A percentile compares a stretch with the other conserved stretches of the same genome.
Conservation (phyloP, 2,329 filamentous ascomycete species). For the Epichloe amarillans region DNA sequence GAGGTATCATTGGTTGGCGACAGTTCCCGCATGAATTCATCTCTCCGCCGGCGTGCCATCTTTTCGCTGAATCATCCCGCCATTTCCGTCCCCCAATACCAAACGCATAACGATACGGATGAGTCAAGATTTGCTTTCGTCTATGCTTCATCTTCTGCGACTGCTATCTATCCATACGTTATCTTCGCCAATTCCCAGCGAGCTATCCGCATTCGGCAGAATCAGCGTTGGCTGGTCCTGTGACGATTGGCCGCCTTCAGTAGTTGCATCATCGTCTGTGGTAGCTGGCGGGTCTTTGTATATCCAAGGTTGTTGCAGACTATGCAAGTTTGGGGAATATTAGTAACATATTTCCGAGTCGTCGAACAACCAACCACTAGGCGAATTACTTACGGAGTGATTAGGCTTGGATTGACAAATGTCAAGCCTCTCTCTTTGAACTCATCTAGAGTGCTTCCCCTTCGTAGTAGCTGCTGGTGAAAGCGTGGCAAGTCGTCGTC, state of each 20-base stretch:
- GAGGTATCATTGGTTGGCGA: not conserved
- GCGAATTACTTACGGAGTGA: constrained; percentile 42
- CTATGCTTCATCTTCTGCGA: not conserved
- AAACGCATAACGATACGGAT: not conserved
- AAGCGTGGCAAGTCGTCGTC: constrained; percentile 30
- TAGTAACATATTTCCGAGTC: not conserved
- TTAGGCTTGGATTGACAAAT: constrained; percentile 67
- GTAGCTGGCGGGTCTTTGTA: constrained; percentile 40
- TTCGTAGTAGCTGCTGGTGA: constrained; percentile 29
- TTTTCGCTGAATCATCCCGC: not conserved
- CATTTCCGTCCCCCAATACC: not conserved
- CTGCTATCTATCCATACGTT: constrained; percentile 24
- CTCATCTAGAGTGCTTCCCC: constrained; percentile 58
- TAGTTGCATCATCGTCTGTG: constrained; percentile 14
- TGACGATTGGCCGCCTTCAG: constrained; percentile 12
- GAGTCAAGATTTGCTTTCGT: not conserved
- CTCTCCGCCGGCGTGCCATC: not conserved
- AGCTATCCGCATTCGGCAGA: constrained; percentile 21
- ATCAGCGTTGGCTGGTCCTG: constrained; percentile 13
- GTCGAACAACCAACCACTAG: not conserved
- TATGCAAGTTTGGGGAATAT: constrained; percentile 14
- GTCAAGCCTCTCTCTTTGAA: constrained; percentile 52
- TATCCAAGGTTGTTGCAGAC: constrained; percentile 60
- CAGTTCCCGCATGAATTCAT: not conserved
- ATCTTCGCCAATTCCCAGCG: constrained; percentile 25